Percentiles rank a stretch among this genome's conserved stretches.
Conservation (phyloP, 2,329 filamentous ascomycete species). For the Penicillium sp. region DNA sequence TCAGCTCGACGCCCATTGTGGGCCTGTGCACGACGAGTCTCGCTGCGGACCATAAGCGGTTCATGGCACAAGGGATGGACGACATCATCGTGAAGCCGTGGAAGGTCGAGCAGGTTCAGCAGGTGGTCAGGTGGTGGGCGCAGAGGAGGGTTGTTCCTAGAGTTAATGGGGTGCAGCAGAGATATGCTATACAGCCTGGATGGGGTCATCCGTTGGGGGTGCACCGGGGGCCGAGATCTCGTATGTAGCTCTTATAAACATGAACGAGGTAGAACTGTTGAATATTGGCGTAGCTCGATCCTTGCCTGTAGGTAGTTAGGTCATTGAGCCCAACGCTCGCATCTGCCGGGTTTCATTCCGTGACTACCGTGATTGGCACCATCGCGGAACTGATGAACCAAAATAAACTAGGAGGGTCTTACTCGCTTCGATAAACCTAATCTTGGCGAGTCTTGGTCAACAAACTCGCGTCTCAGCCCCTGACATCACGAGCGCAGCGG, state of each 20-base stretch:
- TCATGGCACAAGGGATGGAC: slow-evolving; percentile 1
- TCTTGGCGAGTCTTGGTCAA: background rate
- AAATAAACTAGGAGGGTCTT: too few relatives aligned
- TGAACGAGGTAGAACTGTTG: too few relatives aligned
- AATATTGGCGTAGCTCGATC: too few relatives aligned
- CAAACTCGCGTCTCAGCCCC: background rate
- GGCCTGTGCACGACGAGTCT: background rate
- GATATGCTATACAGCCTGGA: background rate
- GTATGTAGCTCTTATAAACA: background rate
- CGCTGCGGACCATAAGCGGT: background rate
- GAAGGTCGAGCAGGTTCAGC: background rate
- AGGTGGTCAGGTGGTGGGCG: slow-evolving; percentile 7
- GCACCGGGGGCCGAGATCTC: slow-evolving; percentile 6
- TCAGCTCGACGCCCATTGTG: slow-evolving; percentile 11
- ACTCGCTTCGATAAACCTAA: background rate
- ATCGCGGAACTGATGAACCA: too few relatives aligned
- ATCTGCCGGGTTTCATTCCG: background rate
- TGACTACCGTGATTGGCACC: background rate
- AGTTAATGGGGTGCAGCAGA: background rate
- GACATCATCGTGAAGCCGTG: slow-evolving; percentile 4
- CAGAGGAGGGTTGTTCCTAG: background rate
- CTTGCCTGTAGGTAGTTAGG: too few relatives aligned
- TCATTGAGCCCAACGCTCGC: too few relatives aligned
- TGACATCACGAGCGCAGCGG: background rate
- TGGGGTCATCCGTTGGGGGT: slow-evolving; percentile 5